Evolutionary conservation across 129 eudicot species (phyloP), one percentile per base, ranked within the genome.

Genomic region (Artemisia argyi): DNA sequence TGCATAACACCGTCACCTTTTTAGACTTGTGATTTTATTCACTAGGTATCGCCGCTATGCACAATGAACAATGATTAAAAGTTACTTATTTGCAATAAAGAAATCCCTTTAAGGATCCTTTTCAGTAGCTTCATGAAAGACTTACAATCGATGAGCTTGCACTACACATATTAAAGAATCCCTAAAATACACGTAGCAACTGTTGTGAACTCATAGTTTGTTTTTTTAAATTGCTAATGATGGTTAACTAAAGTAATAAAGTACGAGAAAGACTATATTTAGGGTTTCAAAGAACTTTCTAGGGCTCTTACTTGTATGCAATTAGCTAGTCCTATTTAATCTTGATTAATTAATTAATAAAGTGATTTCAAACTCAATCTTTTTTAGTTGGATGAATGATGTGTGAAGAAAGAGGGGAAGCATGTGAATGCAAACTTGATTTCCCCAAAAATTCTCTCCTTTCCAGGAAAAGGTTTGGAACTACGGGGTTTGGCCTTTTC

Each of bases 381-480:
- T 71, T 78, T 78, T 78, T 67, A 63, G 82, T 78, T 78, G 82
- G 82, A 64, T 65, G 82, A 64, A 78, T 78, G 77, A 78, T 78
- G 82, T 39, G 46, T 39, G 73, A 77, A 55, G 65, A 61, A 65
- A 65, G 73, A 78, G 82, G 77, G 73, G 82, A 78, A 78, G 82
- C 82, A 78, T 78, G 82, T 78, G 82, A 72, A 16, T 17, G 17
- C 46, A 47, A 72, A 24, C 76, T 70, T 71, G 70, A 68, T 42
- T 52, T 22, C 52, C 72, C 76, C 58, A 72, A 77, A 71, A 46
- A 54, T 44, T 78, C 39, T 65, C 82, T 65, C 73, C 60, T 78
- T 71, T 54, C 73, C 47, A 64, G 49, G 46, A 72, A 71, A 77
- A 70, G 72, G 53, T 72, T 63, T 78, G 72, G 61, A 71, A 54